Evolutionary conservation across 305 asterid genomes (phyloP).

Genomic region (Fraxinus floribunda): DNA sequence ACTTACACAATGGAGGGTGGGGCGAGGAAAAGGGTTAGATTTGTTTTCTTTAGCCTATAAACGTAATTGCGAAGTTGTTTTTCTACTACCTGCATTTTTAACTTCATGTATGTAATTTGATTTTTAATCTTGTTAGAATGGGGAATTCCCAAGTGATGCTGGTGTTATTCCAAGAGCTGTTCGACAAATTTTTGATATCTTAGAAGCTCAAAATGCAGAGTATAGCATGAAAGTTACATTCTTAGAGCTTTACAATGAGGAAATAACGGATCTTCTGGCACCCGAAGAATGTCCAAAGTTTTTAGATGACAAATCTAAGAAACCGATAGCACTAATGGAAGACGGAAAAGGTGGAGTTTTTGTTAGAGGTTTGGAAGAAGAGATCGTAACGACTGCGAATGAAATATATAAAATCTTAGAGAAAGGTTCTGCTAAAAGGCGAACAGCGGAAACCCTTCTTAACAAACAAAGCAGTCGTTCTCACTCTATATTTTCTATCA

Average conservation of each 20-base stretch:
- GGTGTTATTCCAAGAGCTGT: conserved; percentile 77
- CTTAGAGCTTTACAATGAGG: conserved; percentile 76
- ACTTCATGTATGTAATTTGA: neutral
- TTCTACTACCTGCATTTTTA: neutral
- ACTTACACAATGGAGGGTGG: conserved; percentile 71
- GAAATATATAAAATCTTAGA: conserved; percentile 44
- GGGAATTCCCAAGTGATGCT: conserved; percentile 59
- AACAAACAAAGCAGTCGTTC: conserved; percentile 61
- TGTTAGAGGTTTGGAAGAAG: conserved; percentile 54
- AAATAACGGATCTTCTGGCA: conserved; percentile 68
- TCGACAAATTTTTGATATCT: conserved; percentile 33
- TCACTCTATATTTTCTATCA: conserved; percentile 70
- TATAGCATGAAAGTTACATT: conserved; percentile 72
- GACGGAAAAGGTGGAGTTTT: conserved; percentile 57
- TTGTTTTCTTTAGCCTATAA: neutral
- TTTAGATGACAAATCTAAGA: conserved; percentile 51
- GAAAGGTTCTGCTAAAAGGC: conserved; percentile 48
- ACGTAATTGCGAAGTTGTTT: neutral
- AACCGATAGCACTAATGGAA: conserved; percentile 53
- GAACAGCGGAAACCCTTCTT: conserved; percentile 47
- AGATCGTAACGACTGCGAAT: conserved; percentile 44
- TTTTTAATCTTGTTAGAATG: conserved; percentile 47
- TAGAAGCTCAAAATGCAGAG: conserved; percentile 58
- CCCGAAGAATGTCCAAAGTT: conserved; percentile 48
- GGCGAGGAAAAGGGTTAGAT: conserved; percentile 44